phyloP scores from a whole-genome alignment of 768 basidiomycete species.

The Tubosaeta sp. region DNA sequence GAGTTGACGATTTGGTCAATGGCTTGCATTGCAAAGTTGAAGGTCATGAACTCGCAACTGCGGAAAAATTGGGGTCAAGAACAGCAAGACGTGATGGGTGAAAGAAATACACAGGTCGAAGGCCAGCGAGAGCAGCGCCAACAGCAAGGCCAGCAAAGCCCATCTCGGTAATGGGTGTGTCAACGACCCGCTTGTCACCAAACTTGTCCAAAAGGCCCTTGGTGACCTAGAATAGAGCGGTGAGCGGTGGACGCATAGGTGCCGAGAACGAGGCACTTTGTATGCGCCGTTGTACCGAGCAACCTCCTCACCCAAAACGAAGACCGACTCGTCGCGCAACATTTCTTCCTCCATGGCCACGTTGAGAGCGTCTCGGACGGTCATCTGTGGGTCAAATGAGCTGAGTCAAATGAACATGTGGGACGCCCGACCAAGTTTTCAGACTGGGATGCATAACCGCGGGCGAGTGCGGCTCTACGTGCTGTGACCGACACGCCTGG shows the following conservation, averaged over 20 bases:
- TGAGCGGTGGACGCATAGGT: slow-evolving; percentile 9
- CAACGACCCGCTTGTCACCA: slow-evolving; percentile 96
- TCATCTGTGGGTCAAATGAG: slow-evolving; percentile 60
- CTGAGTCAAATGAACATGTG: slow-evolving; percentile 13
- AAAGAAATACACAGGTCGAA: slow-evolving; percentile 76
- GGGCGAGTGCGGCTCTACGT: slow-evolving; percentile 42
- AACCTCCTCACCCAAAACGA: slow-evolving; percentile 96
- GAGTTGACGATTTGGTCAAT: slow-evolving; percentile 99
- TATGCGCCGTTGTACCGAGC: slow-evolving; percentile 98
- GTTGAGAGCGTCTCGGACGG: slow-evolving; percentile 97
- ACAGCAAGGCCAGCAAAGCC: slow-evolving; percentile 97
- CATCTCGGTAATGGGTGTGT: slow-evolving; percentile 97
- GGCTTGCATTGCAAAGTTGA: slow-evolving; percentile 99
- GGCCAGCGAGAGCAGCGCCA: slow-evolving; percentile 90
- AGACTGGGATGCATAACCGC: slow-evolving; percentile 62
- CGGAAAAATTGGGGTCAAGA: slow-evolving; percentile 6
- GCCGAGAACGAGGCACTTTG: slow-evolving; percentile 51
- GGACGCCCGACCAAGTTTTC: slow-evolving; percentile 41
- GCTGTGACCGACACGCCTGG: slow-evolving; percentile 38
- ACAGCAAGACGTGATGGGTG: not conserved
- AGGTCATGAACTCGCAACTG: slow-evolving; percentile 99
- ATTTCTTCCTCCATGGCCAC: slow-evolving; percentile 99
- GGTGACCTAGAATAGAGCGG: slow-evolving; percentile 61
- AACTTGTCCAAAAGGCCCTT: slow-evolving; percentile 99
- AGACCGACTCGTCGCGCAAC: slow-evolving; percentile 91